Percentiles rank a stretch among this genome's conserved stretches.
Evolutionary conservation across 2,329 filamentous ascomycete genomes (phyloP).

Genomic region (Beauveria pseudobassiana): DNA sequence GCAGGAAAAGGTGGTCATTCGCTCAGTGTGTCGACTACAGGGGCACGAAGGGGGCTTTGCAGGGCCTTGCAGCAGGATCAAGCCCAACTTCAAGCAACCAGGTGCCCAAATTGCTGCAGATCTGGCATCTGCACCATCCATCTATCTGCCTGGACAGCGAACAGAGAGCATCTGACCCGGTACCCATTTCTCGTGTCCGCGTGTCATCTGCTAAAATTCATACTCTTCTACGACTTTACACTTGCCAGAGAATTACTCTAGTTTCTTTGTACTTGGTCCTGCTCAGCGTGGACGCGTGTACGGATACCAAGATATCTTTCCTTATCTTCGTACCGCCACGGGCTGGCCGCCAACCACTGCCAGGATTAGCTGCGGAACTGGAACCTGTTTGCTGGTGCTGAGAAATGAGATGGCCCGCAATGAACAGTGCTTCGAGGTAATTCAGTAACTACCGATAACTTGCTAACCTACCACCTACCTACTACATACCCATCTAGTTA

Average conservation of each 20-base stretch:
- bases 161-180: neutral
- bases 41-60: neutral
- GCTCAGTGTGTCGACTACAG: neutral
- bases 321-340: neutral
- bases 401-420: constrained; percentile 1
- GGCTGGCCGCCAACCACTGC: neutral
- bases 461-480: too few relatives aligned
- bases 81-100: too few relatives aligned
- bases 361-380: neutral
- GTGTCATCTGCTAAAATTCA: too few relatives aligned
- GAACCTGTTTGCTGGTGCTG: neutral
- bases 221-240: too few relatives aligned
- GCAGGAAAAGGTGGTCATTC: neutral
- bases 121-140: neutral
- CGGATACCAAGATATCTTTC: neutral
- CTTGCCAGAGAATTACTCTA: too few relatives aligned
- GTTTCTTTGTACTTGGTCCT: too few relatives aligned
- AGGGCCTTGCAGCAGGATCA: neutral
- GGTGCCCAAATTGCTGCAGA: neutral
- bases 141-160: neutral
- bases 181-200: too few relatives aligned
- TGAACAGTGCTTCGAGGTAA: neutral
- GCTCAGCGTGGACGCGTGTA: too few relatives aligned
- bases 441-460: too few relatives aligned
- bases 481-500: too few relatives aligned